Conservation (phyloP, 2,329 filamentous ascomycete species). For the Ambrosiella xylebori region DNA sequence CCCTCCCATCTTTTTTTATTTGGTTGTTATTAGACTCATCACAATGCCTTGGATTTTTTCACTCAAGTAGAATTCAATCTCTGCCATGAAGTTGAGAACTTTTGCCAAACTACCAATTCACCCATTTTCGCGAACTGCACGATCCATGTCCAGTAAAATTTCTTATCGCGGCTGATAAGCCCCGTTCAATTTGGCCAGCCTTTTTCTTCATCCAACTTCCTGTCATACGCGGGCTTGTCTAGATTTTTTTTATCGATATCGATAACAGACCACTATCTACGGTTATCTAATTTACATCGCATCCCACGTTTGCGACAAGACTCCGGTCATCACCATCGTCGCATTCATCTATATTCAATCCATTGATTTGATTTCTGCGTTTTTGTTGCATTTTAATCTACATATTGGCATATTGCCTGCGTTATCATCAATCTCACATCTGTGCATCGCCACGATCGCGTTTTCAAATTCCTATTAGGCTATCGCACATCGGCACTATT, state of each 20-base stretch:
- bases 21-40: too few species aligned
- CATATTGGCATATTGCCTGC: not conserved
- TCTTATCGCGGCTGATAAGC: conserved; percentile 3
- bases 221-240: conserved; percentile 1
- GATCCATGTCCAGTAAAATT: not conserved
- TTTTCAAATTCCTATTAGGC: too few species aligned
- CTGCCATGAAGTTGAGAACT: too few species aligned
- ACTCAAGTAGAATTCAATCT: too few species aligned
- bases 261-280: conserved; percentile 5
- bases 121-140: not conserved
- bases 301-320: not conserved
- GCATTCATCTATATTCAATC: too few species aligned
- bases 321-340: too few species aligned
- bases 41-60: too few species aligned
- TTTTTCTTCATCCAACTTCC: not conserved
- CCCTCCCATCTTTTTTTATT: too few species aligned
- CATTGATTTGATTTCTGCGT: not conserved
- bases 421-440: too few species aligned
- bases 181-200: not conserved
- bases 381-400: not conserved
- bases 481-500: too few species aligned
- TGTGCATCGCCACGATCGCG: too few species aligned
- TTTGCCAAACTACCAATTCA: too few species aligned
- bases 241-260: conserved; percentile 1
- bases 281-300: conserved; percentile 1